Percentiles rank a stretch among this genome's conserved stretches.
Conservation (phyloP, 768 basidiomycete species). For the Tulasnella sp. region DNA sequence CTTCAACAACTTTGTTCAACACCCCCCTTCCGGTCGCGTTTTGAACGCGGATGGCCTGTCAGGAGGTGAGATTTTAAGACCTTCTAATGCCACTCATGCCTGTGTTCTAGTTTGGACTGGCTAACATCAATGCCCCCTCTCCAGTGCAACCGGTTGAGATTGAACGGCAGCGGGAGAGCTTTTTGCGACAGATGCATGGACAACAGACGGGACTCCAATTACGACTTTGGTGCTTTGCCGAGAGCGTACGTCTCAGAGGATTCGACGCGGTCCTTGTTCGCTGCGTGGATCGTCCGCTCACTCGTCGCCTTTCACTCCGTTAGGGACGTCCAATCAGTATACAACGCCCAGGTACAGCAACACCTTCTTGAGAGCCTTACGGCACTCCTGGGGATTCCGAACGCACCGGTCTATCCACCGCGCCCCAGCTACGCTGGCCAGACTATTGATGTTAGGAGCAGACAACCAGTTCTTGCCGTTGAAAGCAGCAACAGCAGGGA, state of each 20-base stretch:
- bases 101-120: neutral
- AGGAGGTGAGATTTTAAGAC: neutral
- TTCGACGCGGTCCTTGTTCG: no score
- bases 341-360: constrained; percentile 59
- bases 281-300: neutral
- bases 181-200: constrained; percentile 69
- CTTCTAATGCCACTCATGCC: neutral
- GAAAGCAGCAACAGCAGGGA: neutral
- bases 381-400: neutral
- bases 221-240: constrained; percentile 65
- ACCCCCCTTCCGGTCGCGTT: no score
- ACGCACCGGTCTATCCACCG: neutral
- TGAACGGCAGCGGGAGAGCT: constrained; percentile 75
- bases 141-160: constrained; percentile 82
- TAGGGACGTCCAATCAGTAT: constrained; percentile 76
- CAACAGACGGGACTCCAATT: constrained; percentile 53
- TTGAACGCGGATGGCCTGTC: neutral
- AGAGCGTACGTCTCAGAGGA: constrained; percentile 58
- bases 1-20: no score
- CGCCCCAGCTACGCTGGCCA: neutral
- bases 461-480: neutral
- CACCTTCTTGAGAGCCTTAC: neutral
- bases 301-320: neutral
- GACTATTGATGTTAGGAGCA: neutral
- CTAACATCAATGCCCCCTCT: neutral